These are phyloP conservation scores for Salvia hispanica DNA, from an alignment of 257 asterid species.

Conservation along the genomic window DNA sequence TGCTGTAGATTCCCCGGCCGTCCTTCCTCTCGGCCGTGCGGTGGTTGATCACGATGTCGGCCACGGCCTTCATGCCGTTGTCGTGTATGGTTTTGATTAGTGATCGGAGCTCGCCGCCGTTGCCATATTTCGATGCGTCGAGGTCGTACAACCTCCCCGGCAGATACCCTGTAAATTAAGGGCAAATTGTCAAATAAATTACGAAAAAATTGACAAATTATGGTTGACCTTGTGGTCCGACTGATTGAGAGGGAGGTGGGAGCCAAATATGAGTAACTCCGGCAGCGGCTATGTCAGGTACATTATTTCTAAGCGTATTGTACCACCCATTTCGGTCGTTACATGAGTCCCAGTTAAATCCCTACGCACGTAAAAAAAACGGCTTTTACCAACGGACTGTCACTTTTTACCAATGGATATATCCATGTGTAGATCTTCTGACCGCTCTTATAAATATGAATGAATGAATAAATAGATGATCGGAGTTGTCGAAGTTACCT, in stretches of 20 bases:
- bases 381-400: no score
- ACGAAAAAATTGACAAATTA: no score
- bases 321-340: constrained; percentile 66
- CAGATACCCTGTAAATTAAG: constrained; percentile 53
- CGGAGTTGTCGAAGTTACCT: no score
- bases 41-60: constrained; percentile 88
- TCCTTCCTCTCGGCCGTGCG: constrained; percentile 68
- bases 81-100: constrained; percentile 47
- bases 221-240: constrained; percentile 54
- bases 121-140: constrained; percentile 74
- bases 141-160: constrained; percentile 85
- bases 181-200: no score
- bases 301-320: constrained; percentile 44
- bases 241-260: constrained; percentile 85
- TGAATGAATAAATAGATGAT: no score
- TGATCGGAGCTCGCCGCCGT: constrained; percentile 44
- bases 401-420: no score
- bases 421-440: no score
- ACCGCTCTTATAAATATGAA: no score
- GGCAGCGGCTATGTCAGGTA: constrained; percentile 59
- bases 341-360: constrained; percentile 68
- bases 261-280: constrained; percentile 89
- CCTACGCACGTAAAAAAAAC: constrained; percentile 30
- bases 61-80: constrained; percentile 65
- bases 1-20: constrained; percentile 57